Evolutionary conservation across 345 rosid species (phyloP), one percentile per base, ranked within the genome.

Genomic region (Noccaea caerulescens): DNA sequence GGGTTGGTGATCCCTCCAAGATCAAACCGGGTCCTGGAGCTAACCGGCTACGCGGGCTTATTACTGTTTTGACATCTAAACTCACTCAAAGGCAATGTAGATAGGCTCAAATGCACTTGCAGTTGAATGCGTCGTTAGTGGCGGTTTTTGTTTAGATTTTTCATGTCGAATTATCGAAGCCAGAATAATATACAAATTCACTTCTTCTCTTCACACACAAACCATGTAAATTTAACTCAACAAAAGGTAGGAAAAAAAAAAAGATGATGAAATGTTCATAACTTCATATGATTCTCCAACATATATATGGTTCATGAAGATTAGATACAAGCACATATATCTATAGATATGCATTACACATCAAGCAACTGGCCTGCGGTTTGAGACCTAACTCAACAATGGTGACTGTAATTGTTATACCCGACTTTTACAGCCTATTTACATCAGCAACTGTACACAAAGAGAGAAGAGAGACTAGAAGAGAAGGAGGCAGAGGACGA

Each of bases 1-100:
- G 75, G 37, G 87, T 92, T 71, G 96, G 96, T 25, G 81, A 92
- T 75, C 76, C 62, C 0, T 74, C 80, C 38, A 82, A 76, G 58
- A 83, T 95, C 57, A 83, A 74, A 43, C 97, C 98, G 0, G 88
- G 98, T 53, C 93, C 88, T 12, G 97, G 98, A 78, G 90, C 97
- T 58, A 71, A 71, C 61, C 79, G 96, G 79, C 84, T 92, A 52
- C 68, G 53, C 10, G 55, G 13, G 23, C 90, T 95, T 67, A 69
- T 92, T 60, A 64, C 72, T 72, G 71, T 75, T 70, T 58, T 62
- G 66, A 34, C 65, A 13, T 80, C 88, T 47, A 85, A 75, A 77
- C 56, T 51, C 25, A 78, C 83, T 36, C 72, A 77, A 52, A 73
- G 82, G 60, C 94, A 83, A 76, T 95, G 99, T 86, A 90, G 69